Base-by-base conservation (phyloP, 768 basidiomycete species). In the Cystobasidium tubakii region DNA sequence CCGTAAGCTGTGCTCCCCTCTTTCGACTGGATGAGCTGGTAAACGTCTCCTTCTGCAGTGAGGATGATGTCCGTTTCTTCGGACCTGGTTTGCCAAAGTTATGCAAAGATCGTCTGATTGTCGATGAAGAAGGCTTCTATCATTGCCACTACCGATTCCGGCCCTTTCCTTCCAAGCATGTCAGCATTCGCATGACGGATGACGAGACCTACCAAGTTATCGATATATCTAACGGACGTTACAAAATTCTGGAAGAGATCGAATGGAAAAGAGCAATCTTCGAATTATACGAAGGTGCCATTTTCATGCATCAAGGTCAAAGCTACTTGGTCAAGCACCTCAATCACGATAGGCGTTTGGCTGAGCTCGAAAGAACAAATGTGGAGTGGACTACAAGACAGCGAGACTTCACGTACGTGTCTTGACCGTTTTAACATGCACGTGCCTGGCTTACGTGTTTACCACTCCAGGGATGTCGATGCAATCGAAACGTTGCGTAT, bases 231-330 rank as follows among this genome's bases (percentile, higher is more conserved):
- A 80, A 79, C 29, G 84, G 80, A 23, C 0, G 80, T 82, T 23
- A 82, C 79, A 25, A 64, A 21, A 83, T 90, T 36, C 78, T 95
- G 10, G 92, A 95, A 81, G 90, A 93, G 79, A 83, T 91, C 27
- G 92, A 94, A 81, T 81, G 88, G 50, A 91, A 89, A 25, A 83
- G 92, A 34, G 90, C 91, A 0, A 82, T 92, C 69, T 95, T 93
- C 76, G 92, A 94, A 80, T 82, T 76, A 10, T 95, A 93, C 77
- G 91, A 93, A 81, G 92, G 92, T 15, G 91, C 88, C 2, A 87
- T 94, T 75, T 95, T 90, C 81, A 87, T 94, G 81, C 91, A 93
- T 78, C 92, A 92, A 82, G 92, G 92, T 1, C 76, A 87, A 74
- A 87, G 90, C 0, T 93, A 87, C 80, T 84, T 93, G 54, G 91